A percentile compares a stretch with the other conserved stretches of the same genome.
Evolutionary conservation across 495 filamentous ascomycete genomes (phyloP).

Genomic region (Ramalina peruviana): DNA sequence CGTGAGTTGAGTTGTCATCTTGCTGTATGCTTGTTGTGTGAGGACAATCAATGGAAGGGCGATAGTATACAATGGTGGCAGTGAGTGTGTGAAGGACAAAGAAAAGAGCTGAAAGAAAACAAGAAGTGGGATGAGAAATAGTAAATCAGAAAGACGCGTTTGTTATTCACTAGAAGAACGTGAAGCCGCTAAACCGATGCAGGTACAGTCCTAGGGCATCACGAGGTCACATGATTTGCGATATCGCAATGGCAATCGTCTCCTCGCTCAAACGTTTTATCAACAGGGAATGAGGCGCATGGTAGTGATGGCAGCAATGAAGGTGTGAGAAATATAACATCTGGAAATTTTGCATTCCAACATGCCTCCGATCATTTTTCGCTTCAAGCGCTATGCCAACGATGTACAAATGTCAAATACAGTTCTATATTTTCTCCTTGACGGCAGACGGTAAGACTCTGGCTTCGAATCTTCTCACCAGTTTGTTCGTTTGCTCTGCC

Average conservation of each 20-base stretch:
- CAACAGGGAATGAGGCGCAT: not conserved
- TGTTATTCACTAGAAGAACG: not conserved
- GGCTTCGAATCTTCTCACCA: slow-evolving; percentile 65
- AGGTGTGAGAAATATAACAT: too few relatives aligned
- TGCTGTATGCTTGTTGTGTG: slow-evolving; percentile 6
- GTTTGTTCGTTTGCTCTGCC: slow-evolving; percentile 93
- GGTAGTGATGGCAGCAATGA: not conserved
- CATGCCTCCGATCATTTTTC: too few relatives aligned
- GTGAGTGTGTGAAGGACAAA: not conserved
- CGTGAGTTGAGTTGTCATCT: slow-evolving; percentile 52
- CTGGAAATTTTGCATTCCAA: too few relatives aligned
- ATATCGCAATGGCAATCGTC: not conserved
- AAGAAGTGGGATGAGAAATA: not conserved
- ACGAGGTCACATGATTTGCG: not conserved
- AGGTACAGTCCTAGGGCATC: not conserved
- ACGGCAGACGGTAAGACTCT: slow-evolving; percentile 40
- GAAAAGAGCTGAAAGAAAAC: not conserved
- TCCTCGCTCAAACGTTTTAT: too few relatives aligned
- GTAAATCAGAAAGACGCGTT: not conserved
- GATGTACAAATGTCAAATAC: not conserved
- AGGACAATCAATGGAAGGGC: not conserved
- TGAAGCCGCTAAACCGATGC: not conserved
- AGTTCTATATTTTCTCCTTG: slow-evolving; percentile 31
- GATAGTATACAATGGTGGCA: too few relatives aligned
- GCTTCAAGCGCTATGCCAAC: not conserved